phyloP scores from a whole-genome alignment of 805 yeast genomes.

The Saccharomycopsis schoenii region DNA sequence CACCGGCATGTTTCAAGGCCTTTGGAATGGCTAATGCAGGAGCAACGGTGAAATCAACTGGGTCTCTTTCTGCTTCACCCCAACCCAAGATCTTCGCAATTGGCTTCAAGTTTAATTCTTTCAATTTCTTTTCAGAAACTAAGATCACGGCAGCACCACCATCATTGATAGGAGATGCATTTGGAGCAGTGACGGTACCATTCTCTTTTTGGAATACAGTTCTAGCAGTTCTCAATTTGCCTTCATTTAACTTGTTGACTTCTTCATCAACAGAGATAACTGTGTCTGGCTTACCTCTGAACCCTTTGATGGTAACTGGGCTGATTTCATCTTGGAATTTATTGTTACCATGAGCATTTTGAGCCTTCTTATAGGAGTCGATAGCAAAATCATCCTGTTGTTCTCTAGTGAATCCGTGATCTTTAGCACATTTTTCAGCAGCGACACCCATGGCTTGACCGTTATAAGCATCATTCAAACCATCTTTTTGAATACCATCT shows the following conservation, averaged over 20 bases:
- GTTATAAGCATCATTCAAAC: constrained; percentile 86
- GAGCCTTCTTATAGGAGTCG: constrained; percentile 77
- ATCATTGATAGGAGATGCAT: constrained; percentile 92
- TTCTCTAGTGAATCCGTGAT: constrained; percentile 67
- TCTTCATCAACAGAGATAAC: constrained; percentile 77
- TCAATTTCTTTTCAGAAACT: constrained; percentile 74
- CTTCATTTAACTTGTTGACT: constrained; percentile 63
- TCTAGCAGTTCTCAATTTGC: constrained; percentile 72
- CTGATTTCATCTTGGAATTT: constrained; percentile 77
- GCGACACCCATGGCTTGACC: constrained; percentile 90
- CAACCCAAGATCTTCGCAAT: constrained; percentile 83
- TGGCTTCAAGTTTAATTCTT: constrained; percentile 81
- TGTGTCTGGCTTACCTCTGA: constrained; percentile 81
- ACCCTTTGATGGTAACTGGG: constrained; percentile 82
- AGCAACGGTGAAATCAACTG: constrained; percentile 92
- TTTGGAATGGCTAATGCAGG: constrained; percentile 94
- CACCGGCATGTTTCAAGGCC: constrained; percentile 80
- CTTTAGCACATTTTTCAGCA: constrained; percentile 92
- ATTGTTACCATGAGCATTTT: constrained; percentile 66
- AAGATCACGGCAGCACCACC: constrained; percentile 95
- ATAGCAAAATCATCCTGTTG: constrained; percentile 87
- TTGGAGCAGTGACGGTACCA: constrained; percentile 96
- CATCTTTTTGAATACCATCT: constrained; percentile 90
- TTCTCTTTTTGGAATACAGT: constrained; percentile 89
- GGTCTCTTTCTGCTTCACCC: constrained; percentile 98